Evolutionary conservation across 2,329 filamentous ascomycete genomes (phyloP), one percentile per base, ranked within the genome.

Genomic region (Fusarium neocosmosporiellum): DNA sequence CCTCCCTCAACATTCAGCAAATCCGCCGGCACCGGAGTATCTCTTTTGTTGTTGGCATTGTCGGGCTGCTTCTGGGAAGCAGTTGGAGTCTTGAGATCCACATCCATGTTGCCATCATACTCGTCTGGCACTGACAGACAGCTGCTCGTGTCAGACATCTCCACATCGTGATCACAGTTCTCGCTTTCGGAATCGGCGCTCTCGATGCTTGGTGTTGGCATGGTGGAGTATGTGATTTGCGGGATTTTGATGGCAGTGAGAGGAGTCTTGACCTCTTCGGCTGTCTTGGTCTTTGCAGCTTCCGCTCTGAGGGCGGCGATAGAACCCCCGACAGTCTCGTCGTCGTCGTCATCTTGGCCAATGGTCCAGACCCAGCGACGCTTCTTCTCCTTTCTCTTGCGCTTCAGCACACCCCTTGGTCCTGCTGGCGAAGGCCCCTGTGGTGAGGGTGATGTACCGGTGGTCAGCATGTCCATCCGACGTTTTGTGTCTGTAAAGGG

Each of bases 341-440:
- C 82, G 16, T 84, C 83, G 9, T 86, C 83, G 2, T 84, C 85
- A 1, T 88, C 87, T 66, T 86, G 85, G 4, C 87, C 88, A 50
- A 92, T 91, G 2, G 90, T 92, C 90, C 90, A 92, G 37, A 90
- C 88, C 90, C 90, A 92, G 48, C 87, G 87, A 14, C 89, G 83
- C 80, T 88, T 90, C 85, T 90, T 91, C 72, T 91, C 90, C 77
- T 83, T 84, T 34, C 82, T 78, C 69, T 86, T 89, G 11, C 86
- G 83, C 78, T 89, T 90, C n/a, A 86, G 84, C 55, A 88, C 82
- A 3, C 86, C 86, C 1, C 81, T 83, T 6, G 80, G 74, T 2
- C 81, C 85, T 1, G 82, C 81, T 0, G 86, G 84, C 2, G 81
- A 83, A 2, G 46, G 13, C 27, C 16, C 46, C 27, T 50, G 46